These are phyloP conservation scores for Alternaria sp. DNA, from an alignment of 2,329 filamentous ascomycete genomes.

Conservation along the genomic window DNA sequence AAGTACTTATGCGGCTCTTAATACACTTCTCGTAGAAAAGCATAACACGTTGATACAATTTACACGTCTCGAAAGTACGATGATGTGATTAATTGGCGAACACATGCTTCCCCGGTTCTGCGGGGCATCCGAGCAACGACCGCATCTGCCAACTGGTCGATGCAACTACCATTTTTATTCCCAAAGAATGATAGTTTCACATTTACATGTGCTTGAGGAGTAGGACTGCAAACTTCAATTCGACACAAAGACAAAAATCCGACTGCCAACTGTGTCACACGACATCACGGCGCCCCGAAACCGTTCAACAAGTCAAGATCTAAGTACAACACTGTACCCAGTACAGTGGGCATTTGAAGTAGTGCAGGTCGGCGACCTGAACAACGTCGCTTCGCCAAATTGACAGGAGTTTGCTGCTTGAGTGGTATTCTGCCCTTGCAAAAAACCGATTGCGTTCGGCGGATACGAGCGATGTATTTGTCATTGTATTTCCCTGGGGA, in stretches of 20 bases:
- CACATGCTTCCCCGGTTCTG: not conserved
- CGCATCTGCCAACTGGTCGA: not conserved
- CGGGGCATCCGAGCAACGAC: not conserved
- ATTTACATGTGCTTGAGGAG: not conserved
- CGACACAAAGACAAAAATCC: not conserved
- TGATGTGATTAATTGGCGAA: not conserved
- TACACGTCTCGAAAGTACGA: not conserved
- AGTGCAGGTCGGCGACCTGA: conserved; percentile 19
- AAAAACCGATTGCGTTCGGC: not conserved
- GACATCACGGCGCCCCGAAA: conserved; percentile 13
- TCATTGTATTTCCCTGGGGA: not conserved
- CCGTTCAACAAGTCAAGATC: conserved; percentile 22
- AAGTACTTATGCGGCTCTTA: not conserved
- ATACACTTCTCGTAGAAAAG: not conserved
- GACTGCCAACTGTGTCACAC: conserved; percentile 5
- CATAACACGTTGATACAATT: not conserved
- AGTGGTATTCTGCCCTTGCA: not conserved
- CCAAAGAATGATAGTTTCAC: not conserved
- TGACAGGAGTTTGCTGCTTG: not conserved
- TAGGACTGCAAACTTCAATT: not conserved
- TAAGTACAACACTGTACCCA: conserved; percentile 14
- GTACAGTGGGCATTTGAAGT: conserved; percentile 3
- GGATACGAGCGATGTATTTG: not conserved
- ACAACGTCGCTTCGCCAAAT: conserved; percentile 8
- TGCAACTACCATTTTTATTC: not conserved